Evolutionary conservation across 805 yeast species (phyloP), one percentile per base, ranked within the genome.

Genomic region (Candida ulmi): DNA sequence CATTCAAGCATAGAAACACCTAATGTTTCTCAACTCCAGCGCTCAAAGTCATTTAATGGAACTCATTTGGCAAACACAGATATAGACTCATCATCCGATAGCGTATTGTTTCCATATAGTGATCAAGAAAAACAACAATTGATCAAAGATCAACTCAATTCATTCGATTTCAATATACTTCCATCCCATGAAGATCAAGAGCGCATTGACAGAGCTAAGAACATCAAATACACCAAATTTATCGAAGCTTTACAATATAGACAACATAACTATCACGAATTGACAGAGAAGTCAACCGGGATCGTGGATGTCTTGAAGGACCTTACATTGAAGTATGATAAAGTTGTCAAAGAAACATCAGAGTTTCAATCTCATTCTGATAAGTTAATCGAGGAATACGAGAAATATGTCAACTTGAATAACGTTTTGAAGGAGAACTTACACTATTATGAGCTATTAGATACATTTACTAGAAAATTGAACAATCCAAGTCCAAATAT

Each of bases 401-500:
- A 58, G 1, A 62, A 63, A 12, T 66, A 75, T 38, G 61, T 62
- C 16, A 44, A 46, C 2, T 62, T 78, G 30, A 66, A 72, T 24
- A 51, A 55, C 0, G 74, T 72, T 4, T 58, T 87, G 18, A 65
- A 70, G 16, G 38, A 50, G 1, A 70, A 75, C 36, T 67, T 91
- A 41, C 58, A 66, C 16, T 69, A 78, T 38, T 90, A 87, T 56
- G 88, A 83, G 46, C 68, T 76, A 17, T 64, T 91, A 38, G 95
- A 88, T 39, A 65, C 73, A 3, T 80, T 87, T 30, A 81, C 86
- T 28, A 72, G 78, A 41, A 69, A 71, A 31, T 70, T 91, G 44
- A 83, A 88, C 47, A 72, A 78, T 19, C 80, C 86, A 3, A 87
- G 86, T 1, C 74, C 82, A n/a, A 71, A 68, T 34, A 70, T 83